A percentile compares a stretch with the other conserved stretches of the same genome.
Conservation (phyloP, 176 grass and related monocot genomes). For the Alopecurus myosuroides region DNA sequence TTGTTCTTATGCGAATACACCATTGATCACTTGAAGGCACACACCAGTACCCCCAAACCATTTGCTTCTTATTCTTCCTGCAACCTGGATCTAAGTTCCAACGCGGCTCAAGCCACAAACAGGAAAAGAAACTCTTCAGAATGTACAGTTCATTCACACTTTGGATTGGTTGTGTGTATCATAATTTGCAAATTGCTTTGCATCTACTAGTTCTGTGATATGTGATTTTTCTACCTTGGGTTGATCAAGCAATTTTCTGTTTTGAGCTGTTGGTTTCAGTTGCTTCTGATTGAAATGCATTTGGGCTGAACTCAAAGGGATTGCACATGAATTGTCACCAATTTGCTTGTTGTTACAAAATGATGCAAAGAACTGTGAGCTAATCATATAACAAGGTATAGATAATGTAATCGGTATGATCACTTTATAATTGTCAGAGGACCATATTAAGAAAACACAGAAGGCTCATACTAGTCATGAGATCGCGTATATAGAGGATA, state of each 20-base stretch:
- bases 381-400: not conserved
- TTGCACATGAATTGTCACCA: not conserved
- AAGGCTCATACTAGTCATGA: constrained; percentile 8
- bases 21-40: too few species aligned
- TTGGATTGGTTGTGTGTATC: not conserved
- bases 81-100: too few species aligned
- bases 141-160: not conserved
- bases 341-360: constrained; percentile 65
- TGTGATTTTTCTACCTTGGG: not conserved
- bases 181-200: not conserved
- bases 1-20: too few species aligned
- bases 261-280: not conserved
- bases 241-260: not conserved
- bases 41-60: too few species aligned
- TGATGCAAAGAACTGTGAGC: not conserved
- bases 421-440: not conserved
- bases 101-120: constrained; percentile 82
- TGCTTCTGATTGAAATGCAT: not conserved
- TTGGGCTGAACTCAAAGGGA: not conserved
- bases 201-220: not conserved
- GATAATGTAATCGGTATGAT: not conserved
- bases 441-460: not conserved
- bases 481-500: not conserved
- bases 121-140: constrained; percentile 59
- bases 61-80: too few species aligned